Evolutionary conservation across 371 early-diverging fungal genomes (phyloP), one percentile per base, ranked within the genome.

Genomic region (Neoconidiobolus thromboides): DNA sequence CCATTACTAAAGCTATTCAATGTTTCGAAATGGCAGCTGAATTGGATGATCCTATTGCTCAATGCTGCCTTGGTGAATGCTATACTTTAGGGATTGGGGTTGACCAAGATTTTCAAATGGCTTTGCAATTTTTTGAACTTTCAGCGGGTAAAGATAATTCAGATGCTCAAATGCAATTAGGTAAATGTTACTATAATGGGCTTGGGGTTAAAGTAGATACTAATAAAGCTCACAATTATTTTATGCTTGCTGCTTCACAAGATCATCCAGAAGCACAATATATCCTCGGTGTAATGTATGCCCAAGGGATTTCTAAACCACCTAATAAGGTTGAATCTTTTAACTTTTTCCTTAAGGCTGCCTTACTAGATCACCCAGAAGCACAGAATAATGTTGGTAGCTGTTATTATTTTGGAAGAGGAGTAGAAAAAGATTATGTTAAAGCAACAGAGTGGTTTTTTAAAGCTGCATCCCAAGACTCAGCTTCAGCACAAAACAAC

Each of bases 311-410:
- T 53, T 88, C 87, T 15, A 62, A 74, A 0, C 55, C 61, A 0
- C 71, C 69, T 57, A 71, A 83, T 64, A 70, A 76, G 46, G 58
- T 48, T 3, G 49, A 68, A 36, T 85, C 80, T 14, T 70, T 77
- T 12, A 67, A 74, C 50, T 89, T 86, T 86, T 91, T 84, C 68
- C 73, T 65, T 7, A 67, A 69, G 50, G 86, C 89, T 1, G 85
- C 86, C 0, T 55, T 69, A 1, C 85, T 83, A 64, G 83, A 84
- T 2, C 85, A 88, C 62, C 73, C 83, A 4, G 61, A 83, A 39
- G 85, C 88, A 38, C 84, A 86, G 64, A 82, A 88, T 68, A 86
- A 85, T 63, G 69, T 87, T 2, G 91, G 86, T 0, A 82, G 85
- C 64, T 85, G 82, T 51, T 86, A 79, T 66, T 86, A 88, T 59